Percentiles rank a stretch among this genome's conserved stretches.
These are phyloP conservation scores for Pichia sp. DNA, from an alignment of 1,139 yeast species.

Conservation along the genomic window DNA sequence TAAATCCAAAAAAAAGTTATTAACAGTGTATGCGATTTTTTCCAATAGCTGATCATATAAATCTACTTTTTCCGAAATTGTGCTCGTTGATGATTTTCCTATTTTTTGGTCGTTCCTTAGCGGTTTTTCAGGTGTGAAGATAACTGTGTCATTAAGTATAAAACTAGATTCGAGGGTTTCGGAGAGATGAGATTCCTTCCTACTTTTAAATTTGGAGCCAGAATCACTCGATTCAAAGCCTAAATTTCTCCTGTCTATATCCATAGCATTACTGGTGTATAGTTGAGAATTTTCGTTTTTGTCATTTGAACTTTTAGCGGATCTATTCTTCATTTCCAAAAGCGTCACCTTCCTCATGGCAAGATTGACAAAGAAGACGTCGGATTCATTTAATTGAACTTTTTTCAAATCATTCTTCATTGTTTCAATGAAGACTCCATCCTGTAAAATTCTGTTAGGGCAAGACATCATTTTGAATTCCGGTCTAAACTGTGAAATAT, in stretches of 20 bases:
- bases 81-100: not conserved
- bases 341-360: conserved; percentile 26
- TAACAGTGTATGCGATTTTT: conserved; percentile 13
- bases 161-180: conserved; percentile 6
- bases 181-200: conserved; percentile 10
- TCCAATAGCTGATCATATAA: conserved; percentile 17
- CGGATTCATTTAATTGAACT: conserved; percentile 5
- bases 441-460: conserved; percentile 30
- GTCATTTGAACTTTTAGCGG: not conserved
- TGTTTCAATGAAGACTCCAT: conserved; percentile 21
- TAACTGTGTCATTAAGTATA: conserved; percentile 7
- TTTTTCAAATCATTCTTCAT: conserved; percentile 25
- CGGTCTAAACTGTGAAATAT: conserved; percentile 48
- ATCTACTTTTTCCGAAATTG: conserved; percentile 12
- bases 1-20: conserved; percentile 15
- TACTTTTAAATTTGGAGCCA: not conserved
- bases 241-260: not conserved
- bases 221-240: not conserved
- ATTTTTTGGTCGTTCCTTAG: not conserved
- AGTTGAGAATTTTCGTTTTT: conserved; percentile 1
- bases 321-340: conserved; percentile 17
- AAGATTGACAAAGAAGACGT: conserved; percentile 24
- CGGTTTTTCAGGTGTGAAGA: conserved; percentile 11
- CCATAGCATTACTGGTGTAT: not conserved
- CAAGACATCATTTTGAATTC: conserved; percentile 50